Evolutionary conservation across 2,329 filamentous ascomycete species (phyloP).

Genomic region (Alternaria alternata): DNA sequence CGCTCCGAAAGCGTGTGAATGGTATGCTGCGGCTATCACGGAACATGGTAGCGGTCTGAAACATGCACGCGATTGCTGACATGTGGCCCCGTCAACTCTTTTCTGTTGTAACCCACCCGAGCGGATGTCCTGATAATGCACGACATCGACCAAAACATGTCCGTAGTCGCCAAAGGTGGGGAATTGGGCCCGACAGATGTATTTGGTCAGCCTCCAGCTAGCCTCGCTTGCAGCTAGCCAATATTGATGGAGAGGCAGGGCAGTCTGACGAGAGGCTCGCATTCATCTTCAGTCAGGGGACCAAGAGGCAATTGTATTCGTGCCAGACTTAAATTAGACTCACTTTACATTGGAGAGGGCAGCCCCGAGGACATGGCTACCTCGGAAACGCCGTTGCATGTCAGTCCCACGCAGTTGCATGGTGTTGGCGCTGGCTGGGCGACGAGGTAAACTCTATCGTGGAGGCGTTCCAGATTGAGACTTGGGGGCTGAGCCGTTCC

Average conservation of each 20-base stretch:
- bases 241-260: background rate
- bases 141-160: slow-evolving; percentile 9
- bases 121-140: slow-evolving; percentile 9
- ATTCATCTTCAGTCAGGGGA: slow-evolving; percentile 3
- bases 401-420: background rate
- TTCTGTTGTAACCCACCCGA: background rate
- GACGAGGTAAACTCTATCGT: slow-evolving; percentile 4
- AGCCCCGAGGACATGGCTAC: background rate
- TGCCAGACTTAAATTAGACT: slow-evolving; percentile 15
- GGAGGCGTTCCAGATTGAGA: slow-evolving; percentile 3
- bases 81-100: background rate
- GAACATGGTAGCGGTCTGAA: slow-evolving; percentile 3
- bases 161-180: background rate
- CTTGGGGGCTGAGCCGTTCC: background rate
- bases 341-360: background rate
- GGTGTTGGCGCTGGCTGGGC: slow-evolving; percentile 8
- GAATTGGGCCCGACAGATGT: background rate
- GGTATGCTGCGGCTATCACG: slow-evolving; percentile 13
- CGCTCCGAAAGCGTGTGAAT: slow-evolving; percentile 9
- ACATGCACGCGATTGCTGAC: slow-evolving; percentile 9
- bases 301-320: background rate
- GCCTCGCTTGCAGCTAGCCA: background rate
- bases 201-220: background rate
- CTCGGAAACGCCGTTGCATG: background rate
- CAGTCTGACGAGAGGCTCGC: background rate